Evolutionary conservation across 2,329 filamentous ascomycete genomes (phyloP).

Genomic region (Penicillium brasilianum): DNA sequence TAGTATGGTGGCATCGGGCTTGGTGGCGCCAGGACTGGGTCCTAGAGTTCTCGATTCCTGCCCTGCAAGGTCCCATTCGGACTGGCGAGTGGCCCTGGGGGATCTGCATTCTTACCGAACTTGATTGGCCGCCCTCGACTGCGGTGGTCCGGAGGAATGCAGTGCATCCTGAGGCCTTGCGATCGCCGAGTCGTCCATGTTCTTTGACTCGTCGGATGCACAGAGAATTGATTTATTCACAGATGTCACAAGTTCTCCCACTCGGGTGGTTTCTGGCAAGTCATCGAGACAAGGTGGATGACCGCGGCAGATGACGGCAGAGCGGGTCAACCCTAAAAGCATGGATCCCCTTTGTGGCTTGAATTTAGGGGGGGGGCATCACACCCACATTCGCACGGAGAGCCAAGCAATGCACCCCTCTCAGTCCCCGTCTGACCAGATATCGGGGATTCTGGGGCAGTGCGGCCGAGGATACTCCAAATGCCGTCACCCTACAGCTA

Average conservation of each 20-base stretch:
- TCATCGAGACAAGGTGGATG: neutral
- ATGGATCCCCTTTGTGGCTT: neutral
- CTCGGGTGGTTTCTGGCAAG: neutral
- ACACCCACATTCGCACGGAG: slow-evolving; percentile 3
- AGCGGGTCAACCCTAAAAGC: slow-evolving; percentile 2
- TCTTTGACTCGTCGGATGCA: neutral
- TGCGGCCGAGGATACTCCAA: neutral
- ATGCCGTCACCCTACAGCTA: slow-evolving; percentile 2
- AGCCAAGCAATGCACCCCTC: slow-evolving; percentile 5
- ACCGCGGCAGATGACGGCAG: slow-evolving; percentile 13
- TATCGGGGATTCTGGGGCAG: neutral
- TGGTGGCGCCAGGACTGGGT: neutral
- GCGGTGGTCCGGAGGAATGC: slow-evolving; percentile 17
- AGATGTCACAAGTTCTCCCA: neutral
- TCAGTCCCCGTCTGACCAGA: slow-evolving; percentile 3
- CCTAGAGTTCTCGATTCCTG: slow-evolving; percentile 1
- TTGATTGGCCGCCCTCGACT: slow-evolving; percentile 12
- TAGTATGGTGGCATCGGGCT: slow-evolving; percentile 3
- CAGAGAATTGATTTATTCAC: neutral
- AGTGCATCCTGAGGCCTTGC: neutral
- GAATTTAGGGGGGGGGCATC: slow-evolving; percentile 5
- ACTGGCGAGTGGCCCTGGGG: neutral
- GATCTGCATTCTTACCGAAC: slow-evolving; percentile 19
- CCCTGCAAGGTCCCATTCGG: slow-evolving; percentile 14
- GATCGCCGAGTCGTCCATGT: neutral